Evolutionary conservation across 2,329 filamentous ascomycete genomes (phyloP), one percentile per base, ranked within the genome.

Genomic region (Alternaria ethzedia): DNA sequence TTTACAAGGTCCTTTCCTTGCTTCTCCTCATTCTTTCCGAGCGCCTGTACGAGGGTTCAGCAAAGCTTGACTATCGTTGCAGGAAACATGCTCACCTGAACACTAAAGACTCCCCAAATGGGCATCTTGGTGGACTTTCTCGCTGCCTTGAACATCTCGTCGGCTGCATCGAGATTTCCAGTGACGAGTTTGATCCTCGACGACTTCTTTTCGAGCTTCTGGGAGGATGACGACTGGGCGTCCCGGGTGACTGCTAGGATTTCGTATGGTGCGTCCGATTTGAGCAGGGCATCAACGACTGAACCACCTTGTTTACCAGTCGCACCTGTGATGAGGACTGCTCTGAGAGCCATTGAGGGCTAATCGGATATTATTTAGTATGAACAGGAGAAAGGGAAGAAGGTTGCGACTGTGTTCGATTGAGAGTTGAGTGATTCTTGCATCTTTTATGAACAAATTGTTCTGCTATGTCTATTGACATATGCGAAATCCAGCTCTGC

Each of bases 241-340:
- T 88, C 81, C 59, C 88, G 83, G 3, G 87, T 89, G 23, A 89
- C 79, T 9, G 87, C 88, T 10, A 88, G 80, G 45, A 89, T 86
- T 15, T 85, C 79, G 62, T 86, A 83, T 17, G 74, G 61, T 32
- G 77, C 66, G 54, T 75, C 68, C 6, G 76, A 62, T 49, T 72
- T 65, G 54, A 83, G 73, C 4, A 84, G 72, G 6, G 81, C 79
- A 36, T 77, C 64, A 57, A 84, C 73, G 28, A 80, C 69, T 13
- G 80, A 77, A 45, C 81, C 79, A 59, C 82, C 82, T 74, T 84
- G 82, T 64, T 83, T 82, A 60, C 82, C 81, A 12, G 82, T 83
- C 6, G 81, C 82, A 30, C 82, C 81, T 15, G 80, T 81, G 23
- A 83, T 67, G 54, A 83, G 73, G 13, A 83, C 12, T 56, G 61